Base-by-base conservation (phyloP, 345 rosid genomes). In the Arabis hirsuta region DNA sequence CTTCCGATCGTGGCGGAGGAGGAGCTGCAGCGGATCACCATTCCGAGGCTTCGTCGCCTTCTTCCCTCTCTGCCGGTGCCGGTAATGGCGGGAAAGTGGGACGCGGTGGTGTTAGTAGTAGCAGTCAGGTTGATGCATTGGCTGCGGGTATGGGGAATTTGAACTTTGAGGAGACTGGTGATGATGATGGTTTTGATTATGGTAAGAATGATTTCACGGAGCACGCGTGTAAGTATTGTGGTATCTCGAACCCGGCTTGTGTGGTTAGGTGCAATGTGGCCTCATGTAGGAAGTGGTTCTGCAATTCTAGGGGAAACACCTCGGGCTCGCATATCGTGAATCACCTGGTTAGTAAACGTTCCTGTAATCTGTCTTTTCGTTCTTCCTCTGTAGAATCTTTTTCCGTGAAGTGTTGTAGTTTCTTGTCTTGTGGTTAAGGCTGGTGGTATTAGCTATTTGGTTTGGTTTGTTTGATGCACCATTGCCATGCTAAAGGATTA, bases 321-420 rank as follows among this genome's bases (percentile, higher is more conserved):
- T 96, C 98, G 0, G 99, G 99, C 34, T 96, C 99, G 53, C 99
- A 96, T 82, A 96, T 96, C 12, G 99, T 96, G 58, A 96, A 96
- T 82, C 99, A 96, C 71, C 81, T 96, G 85, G 99, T 87, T 64
- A 86, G 98, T 88, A 51, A 65, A 42, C 42, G 43, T 13, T 34
- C 3, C 12, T 55, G 27, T 34, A 9, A 13, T 54, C 62, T 53
- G 7, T 19, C 50, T 32, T 12, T 27, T 9, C 29, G 19, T 27
- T n/a, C 14, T 29, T 29, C 27, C 27, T 62, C 2, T 72, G 34
- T 53, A 9, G 51, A 58, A 61, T 60, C 20, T 2, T 16, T 38
- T 71, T 4, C 16, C 0, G 22, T 39, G 14, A 73, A 45, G 5
- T 62, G 13, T 54, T 32, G 11, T 55, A 55, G 57, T 55, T 44